A percentile compares a stretch with the other conserved stretches of the same genome.
These are phyloP conservation scores for Tricholoma saponaceum DNA, from an alignment of 768 basidiomycete genomes.

Conservation along the genomic window DNA sequence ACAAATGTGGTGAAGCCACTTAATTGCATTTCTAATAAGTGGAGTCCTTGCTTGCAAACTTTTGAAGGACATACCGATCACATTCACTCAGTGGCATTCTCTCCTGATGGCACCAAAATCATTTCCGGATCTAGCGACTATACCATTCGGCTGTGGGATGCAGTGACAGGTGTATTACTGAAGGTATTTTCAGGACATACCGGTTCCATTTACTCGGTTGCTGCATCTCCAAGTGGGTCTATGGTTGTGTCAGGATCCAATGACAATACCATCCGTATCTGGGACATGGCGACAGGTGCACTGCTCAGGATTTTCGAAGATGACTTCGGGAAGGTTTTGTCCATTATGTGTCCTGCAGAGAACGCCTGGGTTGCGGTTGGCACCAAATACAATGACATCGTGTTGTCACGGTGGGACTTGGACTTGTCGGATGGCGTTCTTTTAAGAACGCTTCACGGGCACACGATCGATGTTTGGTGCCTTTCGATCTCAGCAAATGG, in stretches of 20 bases:
- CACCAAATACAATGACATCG: too few relatives aligned
- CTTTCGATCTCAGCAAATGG: too few relatives aligned
- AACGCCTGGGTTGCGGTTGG: too few relatives aligned
- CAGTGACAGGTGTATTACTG: background rate
- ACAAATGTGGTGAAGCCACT: background rate
- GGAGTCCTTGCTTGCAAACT: background rate
- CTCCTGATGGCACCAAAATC: background rate
- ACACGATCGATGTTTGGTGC: too few relatives aligned
- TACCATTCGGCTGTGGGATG: background rate
- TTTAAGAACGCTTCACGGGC: too few relatives aligned
- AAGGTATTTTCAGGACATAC: background rate
- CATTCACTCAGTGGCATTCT: background rate
- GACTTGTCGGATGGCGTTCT: too few relatives aligned
- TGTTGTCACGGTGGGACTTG: too few relatives aligned
- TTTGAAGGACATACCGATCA: background rate
- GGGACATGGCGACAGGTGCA: background rate
- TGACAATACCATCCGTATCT: background rate
- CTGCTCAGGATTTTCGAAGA: too few relatives aligned
- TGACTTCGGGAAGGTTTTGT: too few relatives aligned
- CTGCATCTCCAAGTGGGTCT: background rate
- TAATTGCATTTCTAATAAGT: background rate
- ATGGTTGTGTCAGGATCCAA: background rate
- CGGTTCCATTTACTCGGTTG: background rate
- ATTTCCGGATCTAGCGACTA: background rate
- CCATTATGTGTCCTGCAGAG: too few relatives aligned